Evolutionary conservation across 2,329 filamentous ascomycete species (phyloP), one percentile per base, ranked within the genome.

Genomic region (Exophiala lecanii-corni): DNA sequence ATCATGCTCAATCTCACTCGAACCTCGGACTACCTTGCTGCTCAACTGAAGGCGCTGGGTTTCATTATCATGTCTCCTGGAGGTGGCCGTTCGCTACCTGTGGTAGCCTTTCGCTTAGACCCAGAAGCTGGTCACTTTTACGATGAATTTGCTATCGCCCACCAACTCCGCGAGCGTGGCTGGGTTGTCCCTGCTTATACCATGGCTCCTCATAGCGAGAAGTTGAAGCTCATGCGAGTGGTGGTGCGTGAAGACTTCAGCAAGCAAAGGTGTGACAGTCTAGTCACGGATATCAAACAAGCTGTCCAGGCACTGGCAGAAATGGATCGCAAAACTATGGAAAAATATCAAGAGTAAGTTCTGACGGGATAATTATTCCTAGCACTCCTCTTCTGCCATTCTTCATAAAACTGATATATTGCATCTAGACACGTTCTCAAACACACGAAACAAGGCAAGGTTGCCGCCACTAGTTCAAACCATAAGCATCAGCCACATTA

Each of bases 131-230:
- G 69, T 4, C 73, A 79, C 18, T 66, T 73, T 39, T 88, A 78
- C 57, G 83, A 88, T 58, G 84, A 89, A 64, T 89, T 89, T 49
- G 76, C 83, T 1, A 69, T 89, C 30, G 89, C 91, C 1, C 89
- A 94, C 61, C 84, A 89, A 64, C 78, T 96, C 18, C 84, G 91
- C 39, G 81, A 86, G 52, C 79, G 89, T 23, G 86, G 87, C 32
- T 97, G 91, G 91, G 84, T 96, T 20, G 86, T 96, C 0, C 91
- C 91, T 0, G 91, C 91, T 0, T 97, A 97, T 69, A 97, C 89
- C 28, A 96, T 96, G 91, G 91, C 91, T 1, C 89, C 89, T 13
- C 76, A 94, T 62, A 89, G 86, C 13, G 73, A 86, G 43, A 72
- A 81, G 52, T 74, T 96, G 59, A 94, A 95, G 75, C 83, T 97